phyloP scores from a whole-genome alignment of 148 eudicot species.

The Pharnaceum exiguum region DNA sequence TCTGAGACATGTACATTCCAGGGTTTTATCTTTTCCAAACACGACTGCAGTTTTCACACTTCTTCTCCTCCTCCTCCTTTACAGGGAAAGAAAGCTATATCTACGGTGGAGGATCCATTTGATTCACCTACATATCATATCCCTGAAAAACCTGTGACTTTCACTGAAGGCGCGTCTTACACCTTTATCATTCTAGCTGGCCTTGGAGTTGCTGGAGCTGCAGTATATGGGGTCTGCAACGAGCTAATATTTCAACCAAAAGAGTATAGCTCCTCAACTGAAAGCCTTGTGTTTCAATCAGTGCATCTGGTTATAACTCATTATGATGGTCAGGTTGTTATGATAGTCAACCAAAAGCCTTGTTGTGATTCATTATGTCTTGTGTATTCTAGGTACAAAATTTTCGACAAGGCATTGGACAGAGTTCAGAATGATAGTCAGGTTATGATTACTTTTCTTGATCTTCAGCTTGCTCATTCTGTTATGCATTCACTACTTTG shows the following conservation, averaged over 20 bases:
- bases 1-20: constrained; percentile 6
- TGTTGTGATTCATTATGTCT: too few relatives aligned
- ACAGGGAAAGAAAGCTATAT: constrained; percentile 60
- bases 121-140: constrained; percentile 95
- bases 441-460: constrained; percentile 35
- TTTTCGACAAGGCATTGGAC: constrained; percentile 73
- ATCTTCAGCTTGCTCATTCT: not conserved
- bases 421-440: constrained; percentile 83
- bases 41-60: not conserved
- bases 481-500: not conserved
- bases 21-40: not conserved
- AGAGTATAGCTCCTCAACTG: constrained; percentile 64
- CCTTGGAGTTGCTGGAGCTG: constrained; percentile 77
- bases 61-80: constrained; percentile 10
- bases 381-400: constrained; percentile 71
- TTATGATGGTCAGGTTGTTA: too few relatives aligned
- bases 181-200: constrained; percentile 74
- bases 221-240: constrained; percentile 78
- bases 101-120: constrained; percentile 84
- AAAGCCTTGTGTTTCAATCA: not conserved
- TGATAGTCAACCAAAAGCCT: too few relatives aligned
- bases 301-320: not conserved
- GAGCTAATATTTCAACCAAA: constrained; percentile 91
- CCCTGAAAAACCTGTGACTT: constrained; percentile 93
- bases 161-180: constrained; percentile 90